Evolutionary conservation across 2,329 filamentous ascomycete genomes (phyloP).

Genomic region (Diaporthe ampelina): DNA sequence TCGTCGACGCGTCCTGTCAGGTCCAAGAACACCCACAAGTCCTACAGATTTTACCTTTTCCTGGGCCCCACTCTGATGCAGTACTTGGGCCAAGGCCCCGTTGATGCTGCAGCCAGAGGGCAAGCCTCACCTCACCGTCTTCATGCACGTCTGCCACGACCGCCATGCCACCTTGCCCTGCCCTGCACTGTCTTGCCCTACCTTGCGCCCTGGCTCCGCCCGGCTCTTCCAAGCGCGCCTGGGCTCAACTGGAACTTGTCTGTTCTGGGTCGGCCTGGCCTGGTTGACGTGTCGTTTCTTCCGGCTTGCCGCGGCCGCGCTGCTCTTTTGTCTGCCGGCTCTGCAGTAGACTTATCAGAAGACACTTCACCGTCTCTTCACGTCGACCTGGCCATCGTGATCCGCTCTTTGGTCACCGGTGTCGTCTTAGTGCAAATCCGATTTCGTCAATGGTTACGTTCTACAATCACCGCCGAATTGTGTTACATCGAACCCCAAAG

Average conservation of each 20-base stretch:
- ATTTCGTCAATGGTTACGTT: conserved; percentile 34
- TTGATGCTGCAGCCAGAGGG: conserved; percentile 19
- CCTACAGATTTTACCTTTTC: conserved; percentile 41
- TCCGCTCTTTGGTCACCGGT: conserved; percentile 32
- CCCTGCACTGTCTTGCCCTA: conserved; percentile 25
- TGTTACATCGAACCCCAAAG: conserved; percentile 32
- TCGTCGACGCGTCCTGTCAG: conserved; percentile 17
- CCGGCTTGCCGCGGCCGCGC: conserved; percentile 40
- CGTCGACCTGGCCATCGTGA: conserved; percentile 33
- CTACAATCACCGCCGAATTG: conserved; percentile 39
- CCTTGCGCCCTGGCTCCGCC: conserved; percentile 30
- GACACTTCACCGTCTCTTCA: conserved; percentile 39
- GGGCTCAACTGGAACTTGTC: conserved; percentile 31
- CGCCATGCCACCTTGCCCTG: conserved; percentile 36
- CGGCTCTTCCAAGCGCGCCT: conserved; percentile 32
- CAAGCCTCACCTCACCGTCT: conserved; percentile 43
- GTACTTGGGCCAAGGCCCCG: conserved; percentile 34
- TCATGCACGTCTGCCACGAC: conserved; percentile 40
- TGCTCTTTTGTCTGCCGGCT: conserved; percentile 26
- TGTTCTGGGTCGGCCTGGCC: conserved; percentile 29
- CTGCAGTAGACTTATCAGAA: conserved; percentile 38
- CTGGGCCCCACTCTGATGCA: conserved; percentile 39
- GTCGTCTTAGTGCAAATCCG: conserved; percentile 36
- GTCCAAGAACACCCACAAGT: conserved; percentile 11
- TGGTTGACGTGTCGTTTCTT: conserved; percentile 41